Evolutionary conservation across 2,329 filamentous ascomycete genomes (phyloP).

Genomic region (Epicoccum sorghinum): DNA sequence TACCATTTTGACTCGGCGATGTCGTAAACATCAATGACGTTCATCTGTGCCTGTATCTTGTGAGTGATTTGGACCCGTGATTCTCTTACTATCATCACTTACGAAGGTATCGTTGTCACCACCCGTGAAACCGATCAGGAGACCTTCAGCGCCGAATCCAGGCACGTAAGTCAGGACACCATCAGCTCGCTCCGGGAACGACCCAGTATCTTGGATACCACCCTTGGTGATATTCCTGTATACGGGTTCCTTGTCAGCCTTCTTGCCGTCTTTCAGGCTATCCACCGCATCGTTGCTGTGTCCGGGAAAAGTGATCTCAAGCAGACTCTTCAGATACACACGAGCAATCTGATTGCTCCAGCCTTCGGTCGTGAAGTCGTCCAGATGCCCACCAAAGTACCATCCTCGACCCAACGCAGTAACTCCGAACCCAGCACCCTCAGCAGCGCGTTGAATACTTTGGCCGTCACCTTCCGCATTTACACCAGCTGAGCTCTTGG

Average conservation of each 20-base stretch:
- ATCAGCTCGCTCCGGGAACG: conserved; percentile 76
- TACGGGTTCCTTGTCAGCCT: conserved; percentile 65
- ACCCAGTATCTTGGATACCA: conserved; percentile 68
- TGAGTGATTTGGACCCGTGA: conserved; percentile 9
- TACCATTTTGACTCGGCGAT: conserved; percentile 74
- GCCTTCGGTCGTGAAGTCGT: conserved; percentile 66
- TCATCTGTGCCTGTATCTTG: conserved; percentile 65
- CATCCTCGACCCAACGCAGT: conserved; percentile 73
- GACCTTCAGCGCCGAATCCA: conserved; percentile 74
- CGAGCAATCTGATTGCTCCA: conserved; percentile 71
- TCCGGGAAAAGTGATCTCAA: conserved; percentile 78
- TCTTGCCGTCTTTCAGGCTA: conserved; percentile 58
- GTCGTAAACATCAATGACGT: conserved; percentile 80
- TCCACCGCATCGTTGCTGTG: conserved; percentile 68
- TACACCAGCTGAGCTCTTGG: conserved; percentile 67
- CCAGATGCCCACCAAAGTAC: conserved; percentile 80
- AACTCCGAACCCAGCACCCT: conserved; percentile 74
- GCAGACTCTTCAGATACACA: conserved; percentile 73
- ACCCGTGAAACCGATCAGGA: conserved; percentile 78
- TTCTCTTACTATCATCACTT: conserved; percentile 28
- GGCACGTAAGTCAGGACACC: conserved; percentile 77
- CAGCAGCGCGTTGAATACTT: conserved; percentile 71
- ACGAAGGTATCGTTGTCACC: conserved; percentile 72
- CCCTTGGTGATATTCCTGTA: conserved; percentile 78
- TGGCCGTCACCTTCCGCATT: conserved; percentile 63